These are phyloP conservation scores for Canariomyces notabilis DNA, from an alignment of 2,329 filamentous ascomycete species.

Conservation along the genomic window DNA sequence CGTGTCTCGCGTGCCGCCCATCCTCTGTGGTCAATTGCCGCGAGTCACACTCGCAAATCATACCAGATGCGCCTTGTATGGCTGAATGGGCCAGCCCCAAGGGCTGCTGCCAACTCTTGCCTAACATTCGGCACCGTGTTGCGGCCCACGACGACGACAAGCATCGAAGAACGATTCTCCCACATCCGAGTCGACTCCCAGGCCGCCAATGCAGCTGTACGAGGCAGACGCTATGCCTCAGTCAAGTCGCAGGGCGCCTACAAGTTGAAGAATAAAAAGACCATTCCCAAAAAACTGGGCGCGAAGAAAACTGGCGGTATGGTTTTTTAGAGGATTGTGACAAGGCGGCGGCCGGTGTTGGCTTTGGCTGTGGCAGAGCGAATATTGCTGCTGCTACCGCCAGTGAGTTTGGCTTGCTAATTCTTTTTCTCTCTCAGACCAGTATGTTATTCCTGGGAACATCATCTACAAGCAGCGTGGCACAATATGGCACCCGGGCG, in stretches of 20 bases:
- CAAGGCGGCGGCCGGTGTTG: too few relatives aligned
- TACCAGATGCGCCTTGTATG: conserved; percentile 42
- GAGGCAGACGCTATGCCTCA: conserved; percentile 50
- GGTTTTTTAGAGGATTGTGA: too few relatives aligned
- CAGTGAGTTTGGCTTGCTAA: conserved; percentile 2
- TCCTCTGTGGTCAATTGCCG: conserved; percentile 12
- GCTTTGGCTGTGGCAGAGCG: neutral
- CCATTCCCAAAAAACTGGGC: conserved; percentile 75
- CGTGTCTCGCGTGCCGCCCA: conserved; percentile 6
- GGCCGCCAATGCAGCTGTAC: conserved; percentile 38
- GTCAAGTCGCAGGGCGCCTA: conserved; percentile 64
- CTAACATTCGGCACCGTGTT: conserved; percentile 34
- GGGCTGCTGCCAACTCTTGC: conserved; percentile 39
- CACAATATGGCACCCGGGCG: conserved; percentile 89
- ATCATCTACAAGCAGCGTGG: conserved; percentile 98
- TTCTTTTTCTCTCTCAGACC: conserved; percentile 47
- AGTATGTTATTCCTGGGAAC: conserved; percentile 92
- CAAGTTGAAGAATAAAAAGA: conserved; percentile 58
- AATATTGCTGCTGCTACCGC: neutral
- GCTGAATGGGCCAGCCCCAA: conserved; percentile 43
- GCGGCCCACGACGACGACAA: conserved; percentile 26
- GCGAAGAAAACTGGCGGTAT: conserved; percentile 87
- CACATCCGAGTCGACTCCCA: conserved; percentile 31
- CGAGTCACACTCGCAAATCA: conserved; percentile 11
- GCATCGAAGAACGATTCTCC: conserved; percentile 29